Base-by-base conservation (phyloP, 2,329 filamentous ascomycete species). In the Nemania sp. region DNA sequence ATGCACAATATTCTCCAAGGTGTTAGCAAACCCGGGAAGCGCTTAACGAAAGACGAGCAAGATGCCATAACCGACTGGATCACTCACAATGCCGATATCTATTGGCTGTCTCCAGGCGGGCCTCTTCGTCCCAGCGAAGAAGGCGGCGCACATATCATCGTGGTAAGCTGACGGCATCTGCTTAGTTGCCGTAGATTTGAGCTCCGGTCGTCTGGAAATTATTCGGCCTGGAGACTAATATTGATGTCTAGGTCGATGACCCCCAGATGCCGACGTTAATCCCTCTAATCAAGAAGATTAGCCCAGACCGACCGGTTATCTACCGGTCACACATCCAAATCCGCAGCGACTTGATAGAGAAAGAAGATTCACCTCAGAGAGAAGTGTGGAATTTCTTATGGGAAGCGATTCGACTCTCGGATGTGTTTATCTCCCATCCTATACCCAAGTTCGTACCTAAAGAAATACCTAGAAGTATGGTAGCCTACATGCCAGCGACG, bases 1-100 rank as follows among this genome's bases (percentile, higher is more conserved):
- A 88, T 91, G 63, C 90, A 94, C 80, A 94, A 94, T 72, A 92
- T 93, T 60, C 82, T 94, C 2, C 90, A 94, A 72, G 90, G 89
- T 7, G 89, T 92, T 36, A 84, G 84, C 34, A 76, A 79, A 22
- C 81, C 83, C 0, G 80, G 82, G 2, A 80, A 89, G 61, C 80
- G 83, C n/a, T 77, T 93, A 26, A 82, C 79, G 0, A 62, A 75
- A 1, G 80, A 87, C 2, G 82, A 89, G 52, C 84, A 86, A 63
- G 69, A 74, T 1, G 72, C 76, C n/a, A 82, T 93, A 46, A 80
- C 80, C 8, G 80, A 84, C 41, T 94, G 90, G 90, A 86, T 89
- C 52, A 73, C 77, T 11, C 81, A 88, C 11, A 93, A 93, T 68
- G 86, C 89, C 5, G 78, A 84, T 46, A 79, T 88, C 41, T 91